phyloP scores from a whole-genome alignment of 768 basidiomycete genomes.

The Termitomyces sp. region DNA sequence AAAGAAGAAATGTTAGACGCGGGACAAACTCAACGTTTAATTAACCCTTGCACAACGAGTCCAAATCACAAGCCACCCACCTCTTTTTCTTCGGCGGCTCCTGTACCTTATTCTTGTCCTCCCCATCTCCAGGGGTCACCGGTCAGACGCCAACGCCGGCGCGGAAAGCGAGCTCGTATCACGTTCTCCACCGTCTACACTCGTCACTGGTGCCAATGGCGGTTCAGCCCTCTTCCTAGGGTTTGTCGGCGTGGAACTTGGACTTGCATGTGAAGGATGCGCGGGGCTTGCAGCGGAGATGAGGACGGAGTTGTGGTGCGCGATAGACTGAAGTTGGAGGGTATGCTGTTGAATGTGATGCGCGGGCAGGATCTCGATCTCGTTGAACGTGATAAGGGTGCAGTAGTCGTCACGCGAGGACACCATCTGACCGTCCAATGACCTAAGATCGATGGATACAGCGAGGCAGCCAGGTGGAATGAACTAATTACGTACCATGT shows the following conservation, averaged over 20 bases:
- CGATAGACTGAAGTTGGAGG: too few relatives aligned
- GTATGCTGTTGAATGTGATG: too few relatives aligned
- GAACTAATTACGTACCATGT: slow-evolving; percentile 25
- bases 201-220: too few relatives aligned
- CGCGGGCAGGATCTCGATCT: too few relatives aligned
- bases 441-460: slow-evolving; percentile 45
- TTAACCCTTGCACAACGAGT: slow-evolving; percentile 13
- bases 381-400: too few relatives aligned
- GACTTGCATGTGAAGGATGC: slow-evolving; percentile 23
- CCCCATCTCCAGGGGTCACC: slow-evolving; percentile 16
- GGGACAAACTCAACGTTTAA: background rate
- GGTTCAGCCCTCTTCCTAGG: too few relatives aligned
- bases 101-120: slow-evolving; percentile 19
- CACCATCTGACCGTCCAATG: slow-evolving; percentile 90
- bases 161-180: slow-evolving; percentile 20
- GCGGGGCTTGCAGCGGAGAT: slow-evolving; percentile 34
- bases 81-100: slow-evolving; percentile 85
- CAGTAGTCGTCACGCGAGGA: too few relatives aligned
- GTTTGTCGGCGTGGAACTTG: too few relatives aligned
- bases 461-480: too few relatives aligned
- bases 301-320: slow-evolving; percentile 71
- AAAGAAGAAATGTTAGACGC: background rate
- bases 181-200: too few relatives aligned
- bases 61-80: slow-evolving; percentile 61
- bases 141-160: slow-evolving; percentile 3